Percentiles rank a stretch among this genome's conserved stretches.
Evolutionary conservation across 768 basidiomycete species (phyloP).

Genomic region (Leccinum truebloodii): DNA sequence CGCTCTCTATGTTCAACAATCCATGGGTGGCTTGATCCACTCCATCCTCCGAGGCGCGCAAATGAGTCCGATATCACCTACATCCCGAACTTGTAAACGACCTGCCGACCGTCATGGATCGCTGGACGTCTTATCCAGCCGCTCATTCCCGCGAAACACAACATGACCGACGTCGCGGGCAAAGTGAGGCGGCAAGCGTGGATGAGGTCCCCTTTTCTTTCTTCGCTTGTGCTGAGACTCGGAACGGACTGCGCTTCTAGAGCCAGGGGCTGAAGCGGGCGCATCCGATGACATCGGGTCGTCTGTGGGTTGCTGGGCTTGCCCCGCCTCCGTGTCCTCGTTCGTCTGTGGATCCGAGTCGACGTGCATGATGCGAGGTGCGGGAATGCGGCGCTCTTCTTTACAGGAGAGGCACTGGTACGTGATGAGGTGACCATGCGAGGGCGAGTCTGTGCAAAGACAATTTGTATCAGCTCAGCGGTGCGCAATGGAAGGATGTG

Average conservation of each 20-base stretch:
- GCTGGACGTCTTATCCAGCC: conserved; percentile 23
- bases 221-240: conserved; percentile 10
- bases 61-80: not conserved
- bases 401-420: conserved; percentile 63
- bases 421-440: conserved; percentile 55
- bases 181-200: conserved; percentile 60
- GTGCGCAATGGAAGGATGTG: not conserved
- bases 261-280: not conserved
- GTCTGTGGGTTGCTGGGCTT: not conserved
- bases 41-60: not conserved
- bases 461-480: conserved; percentile 17
- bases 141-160: conserved; percentile 64
- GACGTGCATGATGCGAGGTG: conserved; percentile 46
- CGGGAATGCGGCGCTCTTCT: conserved; percentile 64
- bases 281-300: not conserved
- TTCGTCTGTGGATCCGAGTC: not conserved
- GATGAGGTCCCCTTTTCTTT: conserved; percentile 21
- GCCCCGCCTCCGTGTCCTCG: not conserved
- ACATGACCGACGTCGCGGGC: conserved; percentile 65
- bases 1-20: not conserved
- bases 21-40: conserved; percentile 3
- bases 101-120: not conserved
- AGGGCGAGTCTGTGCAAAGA: conserved; percentile 37
- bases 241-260: not conserved
- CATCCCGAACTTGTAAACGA: not conserved